Evolutionary conservation across 2,329 filamentous ascomycete species (phyloP).

Genomic region (Diaporthe ampelina): DNA sequence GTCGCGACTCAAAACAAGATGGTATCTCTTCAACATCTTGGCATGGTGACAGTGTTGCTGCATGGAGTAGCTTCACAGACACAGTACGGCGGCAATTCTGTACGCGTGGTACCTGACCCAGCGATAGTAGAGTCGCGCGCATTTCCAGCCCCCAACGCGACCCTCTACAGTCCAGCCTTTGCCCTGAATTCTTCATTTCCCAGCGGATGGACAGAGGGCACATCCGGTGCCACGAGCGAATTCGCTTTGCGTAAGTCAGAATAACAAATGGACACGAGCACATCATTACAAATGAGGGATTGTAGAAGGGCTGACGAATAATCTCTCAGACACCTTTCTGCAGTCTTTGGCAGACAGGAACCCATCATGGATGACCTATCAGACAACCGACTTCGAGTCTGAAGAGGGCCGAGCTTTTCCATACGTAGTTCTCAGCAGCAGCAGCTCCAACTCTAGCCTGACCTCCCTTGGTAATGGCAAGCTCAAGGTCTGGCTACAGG

Average conservation of each 20-base stretch:
- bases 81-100: conserved; percentile 4
- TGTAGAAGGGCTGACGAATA: not conserved
- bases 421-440: conserved; percentile 8
- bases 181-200: not conserved
- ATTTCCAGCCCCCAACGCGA: not conserved
- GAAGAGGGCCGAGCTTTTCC: conserved; percentile 6
- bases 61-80: conserved; percentile 1
- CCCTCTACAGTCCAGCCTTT: not conserved
- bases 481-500: conserved; percentile 25
- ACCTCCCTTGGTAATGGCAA: not conserved
- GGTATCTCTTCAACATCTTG: not conserved
- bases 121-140: not conserved
- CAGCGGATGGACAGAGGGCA: not conserved
- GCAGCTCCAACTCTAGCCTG: not conserved
- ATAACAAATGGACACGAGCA: too few relatives aligned
- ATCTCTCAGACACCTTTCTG: not conserved
- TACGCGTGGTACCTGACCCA: conserved; percentile 14
- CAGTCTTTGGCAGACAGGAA: not conserved
- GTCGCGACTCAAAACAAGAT: not conserved
- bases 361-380: conserved; percentile 15
- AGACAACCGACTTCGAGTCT: not conserved
- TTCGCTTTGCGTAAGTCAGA: conserved; percentile 1
- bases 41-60: not conserved
- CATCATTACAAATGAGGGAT: too few relatives aligned
- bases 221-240: conserved; percentile 9